These are phyloP conservation scores for Macaranga tanarius DNA, from an alignment of 441 rosid genomes.

Conservation along the genomic window DNA sequence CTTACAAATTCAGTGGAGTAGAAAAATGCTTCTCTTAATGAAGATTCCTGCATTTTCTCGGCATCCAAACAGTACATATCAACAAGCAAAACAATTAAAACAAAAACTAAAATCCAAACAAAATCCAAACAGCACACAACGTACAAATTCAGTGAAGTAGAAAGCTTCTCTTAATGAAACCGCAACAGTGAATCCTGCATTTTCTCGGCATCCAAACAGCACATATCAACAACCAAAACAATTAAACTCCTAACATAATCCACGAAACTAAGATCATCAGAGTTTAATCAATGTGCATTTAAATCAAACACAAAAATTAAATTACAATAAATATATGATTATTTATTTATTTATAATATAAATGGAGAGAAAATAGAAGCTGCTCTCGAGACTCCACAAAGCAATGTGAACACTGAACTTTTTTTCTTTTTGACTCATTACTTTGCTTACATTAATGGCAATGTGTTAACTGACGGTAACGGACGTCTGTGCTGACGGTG, in stretches of 20 bases:
- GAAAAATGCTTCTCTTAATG: too few species aligned
- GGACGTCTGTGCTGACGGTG: neutral
- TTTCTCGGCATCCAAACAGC: constrained; percentile 4
- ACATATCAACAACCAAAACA: neutral
- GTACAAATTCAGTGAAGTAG: neutral
- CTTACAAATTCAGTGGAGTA: neutral
- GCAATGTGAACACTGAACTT: too few species aligned
- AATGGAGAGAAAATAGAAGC: neutral
- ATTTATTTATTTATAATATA: too few species aligned
- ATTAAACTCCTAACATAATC: neutral
- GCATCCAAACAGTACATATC: constrained; percentile 3
- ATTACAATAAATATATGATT: neutral
- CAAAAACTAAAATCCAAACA: neutral
- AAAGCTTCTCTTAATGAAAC: too few species aligned
- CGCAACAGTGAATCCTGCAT: neutral
- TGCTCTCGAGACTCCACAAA: too few species aligned
- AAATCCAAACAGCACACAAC: neutral
- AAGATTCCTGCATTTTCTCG: neutral
- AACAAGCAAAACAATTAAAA: neutral
- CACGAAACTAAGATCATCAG: constrained; percentile 4
- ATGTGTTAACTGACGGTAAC: neutral
- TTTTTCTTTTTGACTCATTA: too few species aligned
- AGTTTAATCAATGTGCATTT: neutral
- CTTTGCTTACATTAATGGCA: too few species aligned
- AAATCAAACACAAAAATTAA: neutral